Base-by-base conservation (phyloP, 2,329 filamentous ascomycete species). In the Aspergillus awamori region DNA sequence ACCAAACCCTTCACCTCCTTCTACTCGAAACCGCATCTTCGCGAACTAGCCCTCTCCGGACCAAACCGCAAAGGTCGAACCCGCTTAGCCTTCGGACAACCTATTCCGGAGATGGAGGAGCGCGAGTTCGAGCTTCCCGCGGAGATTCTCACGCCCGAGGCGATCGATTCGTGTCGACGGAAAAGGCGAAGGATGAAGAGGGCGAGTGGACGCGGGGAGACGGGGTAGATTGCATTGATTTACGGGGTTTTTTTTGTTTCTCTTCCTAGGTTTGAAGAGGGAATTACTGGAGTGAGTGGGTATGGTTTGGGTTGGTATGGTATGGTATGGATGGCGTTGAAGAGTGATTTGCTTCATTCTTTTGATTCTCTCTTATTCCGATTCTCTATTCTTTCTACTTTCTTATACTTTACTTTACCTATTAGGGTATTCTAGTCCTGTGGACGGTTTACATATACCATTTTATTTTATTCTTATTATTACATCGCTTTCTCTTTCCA, bases 1-100 rank as follows among this genome's bases (percentile, higher is more conserved):
- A 48, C 57, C 17, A 85, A 83, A 60, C 89, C 91, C 39, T 93
- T 97, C 72, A 89, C 82, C n/a, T 96, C 92, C 0, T 97, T 97
- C 79, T 98, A 93, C 73, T 76, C 84, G 17, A 93, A 95, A 77
- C 87, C 85, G 24, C 88, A 96, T 71, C 84, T 94, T 63, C 89
- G 94, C 26, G 91, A 93, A 22, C 86, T 88, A 6, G 92, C 93
- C 8, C 77, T 97, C n/a, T 89, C 87, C 63, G 87, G 15, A 5
- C 28, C 87, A 67, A 83, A 86, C 53, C 84, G 92, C 36, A 87
- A 91, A 56, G 86, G 87, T 47, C 84, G 92, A 53, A 90, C 85
- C 55, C 83, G 88, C 15, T 82, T 89, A 52, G 94, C 93, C 3
- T 98, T 95, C 84, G 94, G 94, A 0, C 86, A 89, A 26, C 85